Base-by-base conservation (phyloP, 73 alveolate species). In the Paramecium pentaurelia region DNA sequence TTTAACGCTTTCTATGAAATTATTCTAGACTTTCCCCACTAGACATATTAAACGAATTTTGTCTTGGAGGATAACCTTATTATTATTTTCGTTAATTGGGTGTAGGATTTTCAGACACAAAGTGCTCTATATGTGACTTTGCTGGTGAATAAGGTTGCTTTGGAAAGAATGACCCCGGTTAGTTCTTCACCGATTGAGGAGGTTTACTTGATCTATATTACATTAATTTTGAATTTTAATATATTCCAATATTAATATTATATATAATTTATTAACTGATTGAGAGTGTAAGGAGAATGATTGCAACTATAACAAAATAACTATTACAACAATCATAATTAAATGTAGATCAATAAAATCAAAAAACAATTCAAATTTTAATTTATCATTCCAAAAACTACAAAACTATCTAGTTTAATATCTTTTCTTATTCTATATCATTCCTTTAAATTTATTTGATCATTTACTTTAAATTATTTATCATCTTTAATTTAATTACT, bases 71-170 rank as follows among this genome's bases (percentile, higher is more conserved):
- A 20, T 25, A 27, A 18, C 36, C 70, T 2, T 80, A 16, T 25
- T 80, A 73, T 9, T 73, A 27, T 64, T 80, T 80, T 40, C 91
- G 71, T 25, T 45, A 80, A 80, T 80, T 77, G 3, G 91, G 91
- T 10, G 87, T 73, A 14, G 87, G 87, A 73, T 73, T 73, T 38
- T 73, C 87, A 36, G 87, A 73, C 22, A 45, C 37, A 47, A 45
- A 6, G 28, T 80, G 71, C 11, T 80, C 91, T 38, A 45, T 27
- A 80, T 80, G 44, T 80, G 91, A 80, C 49, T 47, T 80, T 12
- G 91, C 77, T 6, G 91, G 91, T 18, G 91, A 80, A 14, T 42
- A 80, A 25, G 91, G 91, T 80, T 80, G 58, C 38, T 80, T 80
- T 14, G 91, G 91, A 36, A 80, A 80, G 91, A 80, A 80, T 40